Evolutionary conservation across 78 protist genomes (phyloP).

Genomic region (Monocercomonoides exilis): DNA sequence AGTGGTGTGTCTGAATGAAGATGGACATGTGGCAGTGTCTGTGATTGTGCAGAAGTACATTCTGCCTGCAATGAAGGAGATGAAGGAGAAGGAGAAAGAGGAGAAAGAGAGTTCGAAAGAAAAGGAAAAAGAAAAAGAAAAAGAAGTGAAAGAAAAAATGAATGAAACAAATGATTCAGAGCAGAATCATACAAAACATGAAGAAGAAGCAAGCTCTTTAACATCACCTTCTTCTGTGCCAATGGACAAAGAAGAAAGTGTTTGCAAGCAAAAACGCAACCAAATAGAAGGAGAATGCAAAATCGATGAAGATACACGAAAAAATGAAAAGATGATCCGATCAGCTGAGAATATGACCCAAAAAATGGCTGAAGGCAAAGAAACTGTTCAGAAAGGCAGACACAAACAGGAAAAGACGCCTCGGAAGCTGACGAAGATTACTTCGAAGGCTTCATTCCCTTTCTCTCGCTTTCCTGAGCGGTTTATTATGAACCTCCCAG

Average conservation of each 20-base stretch:
- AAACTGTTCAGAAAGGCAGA: background rate
- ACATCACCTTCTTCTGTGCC: constrained; percentile 8
- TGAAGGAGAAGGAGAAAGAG: too few species aligned
- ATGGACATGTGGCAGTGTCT: background rate
- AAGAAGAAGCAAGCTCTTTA: constrained; percentile 33
- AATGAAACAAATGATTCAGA: background rate
- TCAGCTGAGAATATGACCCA: background rate
- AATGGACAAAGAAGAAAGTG: background rate
- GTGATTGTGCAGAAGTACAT: background rate
- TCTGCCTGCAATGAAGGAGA: background rate
- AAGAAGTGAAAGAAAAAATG: too few species aligned
- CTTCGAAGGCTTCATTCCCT: background rate
- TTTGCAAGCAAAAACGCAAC: background rate
- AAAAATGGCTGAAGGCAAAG: background rate
- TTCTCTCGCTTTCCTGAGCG: background rate
- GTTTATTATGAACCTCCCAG: constrained; percentile 85
- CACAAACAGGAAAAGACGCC: background rate
- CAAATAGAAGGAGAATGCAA: background rate
- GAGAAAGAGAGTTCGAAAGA: too few species aligned
- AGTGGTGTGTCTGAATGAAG: background rate
- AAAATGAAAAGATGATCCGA: background rate
- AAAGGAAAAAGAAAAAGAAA: too few species aligned
- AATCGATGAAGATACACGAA: too few species aligned
- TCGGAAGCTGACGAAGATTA: background rate
- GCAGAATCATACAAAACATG: constrained; percentile 37